Conservation (phyloP, 768 basidiomycete genomes). For the Boletus tylopilopsis region DNA sequence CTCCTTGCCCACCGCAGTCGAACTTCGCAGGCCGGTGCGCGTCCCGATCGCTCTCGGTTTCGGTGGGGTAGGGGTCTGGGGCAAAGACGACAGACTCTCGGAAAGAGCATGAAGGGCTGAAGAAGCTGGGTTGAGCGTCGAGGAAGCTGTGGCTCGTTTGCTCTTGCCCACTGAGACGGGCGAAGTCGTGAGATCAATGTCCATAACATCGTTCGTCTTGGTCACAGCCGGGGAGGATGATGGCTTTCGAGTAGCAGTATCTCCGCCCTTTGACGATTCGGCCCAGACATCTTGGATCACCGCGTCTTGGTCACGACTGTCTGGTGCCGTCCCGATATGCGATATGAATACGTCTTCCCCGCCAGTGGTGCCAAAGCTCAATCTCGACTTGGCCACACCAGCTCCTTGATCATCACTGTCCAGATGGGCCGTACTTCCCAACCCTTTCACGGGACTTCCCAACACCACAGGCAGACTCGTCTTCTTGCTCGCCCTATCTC, state of each 20-base stretch:
- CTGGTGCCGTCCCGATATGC: neutral
- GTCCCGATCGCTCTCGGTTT: conserved; percentile 41
- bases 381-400: neutral
- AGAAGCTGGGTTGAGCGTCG: conserved; percentile 27
- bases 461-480: conserved; percentile 41
- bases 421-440: conserved; percentile 1
- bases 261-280: conserved; percentile 9
- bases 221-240: neutral
- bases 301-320: neutral
- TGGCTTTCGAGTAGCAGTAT: conserved; percentile 13
- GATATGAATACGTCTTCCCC: conserved; percentile 10
- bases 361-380: neutral
- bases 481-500: conserved; percentile 39
- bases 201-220: conserved; percentile 3
- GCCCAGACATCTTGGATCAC: neutral
- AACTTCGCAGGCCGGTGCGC: conserved; percentile 45
- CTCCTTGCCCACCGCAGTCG: conserved; percentile 30
- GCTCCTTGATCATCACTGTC: neutral
- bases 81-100: conserved; percentile 54
- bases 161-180: conserved; percentile 19
- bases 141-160: conserved; percentile 13
- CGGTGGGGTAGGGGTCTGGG: conserved; percentile 35
- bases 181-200: conserved; percentile 15
- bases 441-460: conserved; percentile 46
- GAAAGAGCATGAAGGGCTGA: conserved; percentile 57